Percentiles rank a stretch among this genome's conserved stretches.
These are phyloP conservation scores for Fusarium sp. DNA, from an alignment of 2,329 filamentous ascomycete species.

Conservation along the genomic window DNA sequence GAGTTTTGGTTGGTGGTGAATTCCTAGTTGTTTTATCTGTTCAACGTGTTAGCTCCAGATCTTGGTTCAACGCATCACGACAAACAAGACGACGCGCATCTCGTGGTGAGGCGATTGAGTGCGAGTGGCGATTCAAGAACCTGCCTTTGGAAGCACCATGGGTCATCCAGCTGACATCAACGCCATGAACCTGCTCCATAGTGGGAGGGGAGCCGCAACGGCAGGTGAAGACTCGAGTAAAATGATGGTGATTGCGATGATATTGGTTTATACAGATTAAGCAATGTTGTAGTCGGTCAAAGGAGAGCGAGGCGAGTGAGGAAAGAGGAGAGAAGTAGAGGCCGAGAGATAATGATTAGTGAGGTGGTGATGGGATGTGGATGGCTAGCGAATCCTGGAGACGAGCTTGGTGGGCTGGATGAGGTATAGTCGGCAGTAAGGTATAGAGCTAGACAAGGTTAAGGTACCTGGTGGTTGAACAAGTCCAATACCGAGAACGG, in stretches of 20 bases:
- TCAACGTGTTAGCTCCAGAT: constrained; percentile 17
- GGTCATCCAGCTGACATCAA: constrained; percentile 91
- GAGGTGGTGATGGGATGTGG: constrained; percentile 33
- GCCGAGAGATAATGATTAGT: constrained; percentile 30
- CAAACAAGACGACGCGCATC: constrained; percentile 25
- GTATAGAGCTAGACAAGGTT: constrained; percentile 30
- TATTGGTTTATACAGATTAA: constrained; percentile 20
- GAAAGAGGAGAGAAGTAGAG: constrained; percentile 22
- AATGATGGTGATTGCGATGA: constrained; percentile 5
- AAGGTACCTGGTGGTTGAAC: constrained; percentile 8
- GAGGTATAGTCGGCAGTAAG: constrained; percentile 24
- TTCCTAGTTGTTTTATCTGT: constrained; percentile 49
- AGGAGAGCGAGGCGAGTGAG: constrained; percentile 11
- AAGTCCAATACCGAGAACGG: constrained; percentile 25
- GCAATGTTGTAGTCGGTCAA: constrained; percentile 9
- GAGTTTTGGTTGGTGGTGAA: constrained; percentile 43
- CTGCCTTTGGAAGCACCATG: constrained; percentile 85
- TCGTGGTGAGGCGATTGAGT: constrained; percentile 14
- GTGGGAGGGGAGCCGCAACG: constrained; percentile 42
- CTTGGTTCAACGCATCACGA: neutral
- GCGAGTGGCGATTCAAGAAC: constrained; percentile 48
- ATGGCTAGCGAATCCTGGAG: constrained; percentile 38
- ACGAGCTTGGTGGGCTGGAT: constrained; percentile 32
- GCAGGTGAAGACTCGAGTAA: constrained; percentile 10
- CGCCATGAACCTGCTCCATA: constrained; percentile 84